Evolutionary conservation across 148 eudicot species (phyloP), one percentile per base, ranked within the genome.

Genomic region (Talinum fruticosum): DNA sequence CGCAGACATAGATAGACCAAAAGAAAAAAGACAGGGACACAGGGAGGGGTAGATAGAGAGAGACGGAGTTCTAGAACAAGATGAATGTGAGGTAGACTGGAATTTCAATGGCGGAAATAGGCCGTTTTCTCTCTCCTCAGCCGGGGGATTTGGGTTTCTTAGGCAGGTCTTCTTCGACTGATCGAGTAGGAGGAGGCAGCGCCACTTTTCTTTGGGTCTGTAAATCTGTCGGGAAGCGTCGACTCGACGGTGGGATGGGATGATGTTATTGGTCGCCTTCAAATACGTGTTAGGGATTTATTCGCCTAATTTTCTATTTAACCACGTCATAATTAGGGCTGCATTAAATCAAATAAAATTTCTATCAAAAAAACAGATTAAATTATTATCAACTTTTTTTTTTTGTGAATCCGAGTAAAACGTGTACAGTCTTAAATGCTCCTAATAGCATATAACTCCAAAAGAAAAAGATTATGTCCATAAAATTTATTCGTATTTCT

Each of bases 11-110:
- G n/a, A 16, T 41, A 41, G 45, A 41, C 10, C 5, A 5, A 41
- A 4, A 41, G 6, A 41, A 10, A 10, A 41, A 5, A 41, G 10
- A 41, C 19, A 51, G 14, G 15, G 47, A 41, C 1, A 41, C 0
- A 3, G 45, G 18, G 8, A 23, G 35, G 28, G 51, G 45, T 2
- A 69, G 5, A 74, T 13, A 75, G 18, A 59, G 28, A 21, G 33
- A 74, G 30, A 0, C 30, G 49, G 79, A 71, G 79, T 62, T 70
- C 70, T 70, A 59, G 75, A 24, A 62, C 69, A 76, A 62, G 82
- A 53, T 28, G 28, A 54, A 32, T 32, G 70, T 2, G 1, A 8
- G 68, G n/a, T n/a, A 64, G 62, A 54, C 8, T 15, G 15, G 66
- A 28, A 28, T 16, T 59, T 54, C 24, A 59, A n/a, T 7, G 32